Percentiles rank a stretch among this genome's conserved stretches.
These are phyloP conservation scores for Coniophora puteana DNA, from an alignment of 1,284 basidiomycete genomes.

Conservation along the genomic window DNA sequence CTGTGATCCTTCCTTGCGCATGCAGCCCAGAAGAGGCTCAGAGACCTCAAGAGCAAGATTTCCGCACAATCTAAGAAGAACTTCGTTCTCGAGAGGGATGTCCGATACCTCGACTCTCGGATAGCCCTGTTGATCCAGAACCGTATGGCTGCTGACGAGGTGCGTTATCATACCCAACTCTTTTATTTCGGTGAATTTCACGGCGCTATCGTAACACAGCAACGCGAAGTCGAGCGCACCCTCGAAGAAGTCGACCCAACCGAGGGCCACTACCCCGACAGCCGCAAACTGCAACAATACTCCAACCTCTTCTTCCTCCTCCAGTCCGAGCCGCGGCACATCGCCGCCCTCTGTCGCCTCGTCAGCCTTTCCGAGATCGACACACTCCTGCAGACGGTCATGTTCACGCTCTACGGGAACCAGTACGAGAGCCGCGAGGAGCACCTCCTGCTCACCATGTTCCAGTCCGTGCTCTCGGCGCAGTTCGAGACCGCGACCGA, in stretches of 20 bases:
- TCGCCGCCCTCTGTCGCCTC: slow-evolving; percentile 94
- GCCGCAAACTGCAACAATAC: slow-evolving; percentile 92
- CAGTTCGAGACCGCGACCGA: slow-evolving; percentile 99
- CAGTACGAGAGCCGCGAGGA: slow-evolving; percentile 99
- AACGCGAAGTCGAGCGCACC: slow-evolving; percentile 91
- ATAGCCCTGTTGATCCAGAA: slow-evolving; percentile 99
- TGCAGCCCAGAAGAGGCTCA: slow-evolving; percentile 89
- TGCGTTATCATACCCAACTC: slow-evolving; percentile 37
- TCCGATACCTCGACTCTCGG: slow-evolving; percentile 95
- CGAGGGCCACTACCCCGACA: slow-evolving; percentile 88
- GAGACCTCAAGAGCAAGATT: slow-evolving; percentile 96
- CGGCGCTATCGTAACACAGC: slow-evolving; percentile 41
- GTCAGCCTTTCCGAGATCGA: slow-evolving; percentile 97
- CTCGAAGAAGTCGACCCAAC: slow-evolving; percentile 93
- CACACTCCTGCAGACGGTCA: slow-evolving; percentile 98
- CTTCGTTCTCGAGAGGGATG: slow-evolving; percentile 97
- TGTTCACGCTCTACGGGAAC: slow-evolving; percentile 99
- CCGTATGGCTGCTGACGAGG: slow-evolving; percentile 94
- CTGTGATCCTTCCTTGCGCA: too few relatives aligned
- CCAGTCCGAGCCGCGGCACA: slow-evolving; percentile 95
- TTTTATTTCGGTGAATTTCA: not conserved
- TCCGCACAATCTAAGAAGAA: slow-evolving; percentile 99
- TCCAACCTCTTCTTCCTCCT: slow-evolving; percentile 98
- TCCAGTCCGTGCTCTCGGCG: slow-evolving; percentile 95
- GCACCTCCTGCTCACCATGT: slow-evolving; percentile 98